These are phyloP conservation scores for Nepenthes gracilis DNA, from an alignment of 148 eudicot species.

Conservation along the genomic window DNA sequence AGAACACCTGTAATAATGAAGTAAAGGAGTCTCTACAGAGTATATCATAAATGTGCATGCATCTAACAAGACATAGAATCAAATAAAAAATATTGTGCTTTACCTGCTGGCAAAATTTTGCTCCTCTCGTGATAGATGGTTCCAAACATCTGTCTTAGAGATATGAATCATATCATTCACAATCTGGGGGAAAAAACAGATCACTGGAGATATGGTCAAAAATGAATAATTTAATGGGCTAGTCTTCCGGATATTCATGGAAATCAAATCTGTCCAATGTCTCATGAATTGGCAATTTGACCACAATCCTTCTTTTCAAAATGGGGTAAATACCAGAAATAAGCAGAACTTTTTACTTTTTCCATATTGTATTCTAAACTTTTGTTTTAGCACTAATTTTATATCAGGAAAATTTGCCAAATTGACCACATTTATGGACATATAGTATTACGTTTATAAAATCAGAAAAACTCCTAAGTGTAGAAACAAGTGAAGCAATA, in stretches of 20 bases:
- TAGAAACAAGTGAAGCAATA: no score
- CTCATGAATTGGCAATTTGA: background rate
- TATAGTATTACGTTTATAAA: no score
- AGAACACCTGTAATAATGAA: constrained; percentile 35
- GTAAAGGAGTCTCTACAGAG: background rate
- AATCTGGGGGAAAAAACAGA: constrained; percentile 35
- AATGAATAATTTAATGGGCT: constrained; percentile 2
- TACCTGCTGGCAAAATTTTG: constrained; percentile 65
- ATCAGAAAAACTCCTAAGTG: no score
- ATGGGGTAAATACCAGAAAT: no score
- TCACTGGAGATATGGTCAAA: background rate
- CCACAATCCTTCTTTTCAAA: no score
- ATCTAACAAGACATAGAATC: background rate
- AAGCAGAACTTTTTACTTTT: no score
- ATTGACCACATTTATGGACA: no score
- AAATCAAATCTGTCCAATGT: background rate
- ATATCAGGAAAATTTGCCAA: no score
- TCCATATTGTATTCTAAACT: no score
- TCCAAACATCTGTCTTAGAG: constrained; percentile 67
- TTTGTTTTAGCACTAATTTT: no score
- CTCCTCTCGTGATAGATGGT: constrained; percentile 65
- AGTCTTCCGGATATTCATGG: background rate
- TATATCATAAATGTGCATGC: background rate
- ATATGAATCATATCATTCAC: constrained; percentile 70
- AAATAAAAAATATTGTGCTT: background rate